Evolutionary conservation across 306 rosid species (phyloP).

Genomic region (Delonix regia): DNA sequence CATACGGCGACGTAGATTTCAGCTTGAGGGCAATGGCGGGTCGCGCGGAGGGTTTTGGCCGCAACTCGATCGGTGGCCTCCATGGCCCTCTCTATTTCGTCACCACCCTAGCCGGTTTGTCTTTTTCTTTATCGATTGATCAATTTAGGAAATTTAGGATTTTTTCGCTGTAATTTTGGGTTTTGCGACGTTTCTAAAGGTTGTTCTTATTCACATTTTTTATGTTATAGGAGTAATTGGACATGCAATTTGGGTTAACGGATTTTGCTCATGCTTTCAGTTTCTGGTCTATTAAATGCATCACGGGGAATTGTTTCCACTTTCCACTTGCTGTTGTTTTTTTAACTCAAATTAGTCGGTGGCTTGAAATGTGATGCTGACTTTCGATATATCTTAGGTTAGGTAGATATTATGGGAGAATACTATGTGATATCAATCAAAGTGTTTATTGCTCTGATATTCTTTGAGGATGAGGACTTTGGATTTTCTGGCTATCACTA

Average conservation of each 20-base stretch:
- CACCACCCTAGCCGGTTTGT: slow-evolving; percentile 61
- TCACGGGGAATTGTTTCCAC: neutral
- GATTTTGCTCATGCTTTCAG: neutral
- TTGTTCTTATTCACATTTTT: too few species aligned
- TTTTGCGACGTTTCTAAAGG: neutral
- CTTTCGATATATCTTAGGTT: neutral
- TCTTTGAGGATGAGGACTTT: neutral
- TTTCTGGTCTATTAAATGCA: neutral
- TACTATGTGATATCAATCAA: neutral
- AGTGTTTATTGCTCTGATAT: neutral
- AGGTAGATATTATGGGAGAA: neutral
- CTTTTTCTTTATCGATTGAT: neutral
- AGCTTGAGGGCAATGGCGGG: slow-evolving; percentile 56
- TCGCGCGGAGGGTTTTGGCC: slow-evolving; percentile 67
- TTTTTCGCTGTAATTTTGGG: neutral
- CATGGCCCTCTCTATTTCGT: slow-evolving; percentile 58
- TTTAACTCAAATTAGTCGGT: neutral
- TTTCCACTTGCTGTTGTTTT: neutral
- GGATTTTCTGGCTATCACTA: neutral
- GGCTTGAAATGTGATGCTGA: neutral
- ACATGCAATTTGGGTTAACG: neutral
- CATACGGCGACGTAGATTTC: slow-evolving; percentile 63
- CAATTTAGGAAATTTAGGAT: neutral
- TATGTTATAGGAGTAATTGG: neutral
- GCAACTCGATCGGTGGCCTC: slow-evolving; percentile 62